Conservation (phyloP, 2,329 filamentous ascomycete species). For the Daldinia eschscholtzii region DNA sequence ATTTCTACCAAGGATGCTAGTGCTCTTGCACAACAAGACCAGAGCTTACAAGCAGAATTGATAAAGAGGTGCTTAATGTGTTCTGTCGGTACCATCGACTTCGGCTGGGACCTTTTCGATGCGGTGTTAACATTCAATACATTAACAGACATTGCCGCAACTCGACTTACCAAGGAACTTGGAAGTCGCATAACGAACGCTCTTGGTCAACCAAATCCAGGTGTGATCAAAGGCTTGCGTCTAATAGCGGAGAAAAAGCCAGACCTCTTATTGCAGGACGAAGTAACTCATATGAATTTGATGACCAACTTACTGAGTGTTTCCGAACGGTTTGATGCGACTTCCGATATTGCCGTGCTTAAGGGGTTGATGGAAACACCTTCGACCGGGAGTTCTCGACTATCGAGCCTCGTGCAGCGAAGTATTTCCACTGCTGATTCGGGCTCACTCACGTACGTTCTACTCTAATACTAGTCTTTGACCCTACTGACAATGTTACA, state of each 20-base stretch:
- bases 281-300: conserved; percentile 62
- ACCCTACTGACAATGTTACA: conserved; percentile 48
- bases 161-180: conserved; percentile 54
- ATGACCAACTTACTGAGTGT: conserved; percentile 67
- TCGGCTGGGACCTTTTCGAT: conserved; percentile 62
- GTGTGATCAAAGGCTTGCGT: conserved; percentile 61
- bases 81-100: conserved; percentile 51
- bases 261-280: conserved; percentile 59
- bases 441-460: conserved; percentile 64
- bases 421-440: conserved; percentile 65
- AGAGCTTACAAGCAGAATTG: conserved; percentile 63
- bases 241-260: conserved; percentile 61
- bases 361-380: conserved; percentile 62
- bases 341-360: conserved; percentile 57
- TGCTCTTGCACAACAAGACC: conserved; percentile 55
- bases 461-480: background rate
- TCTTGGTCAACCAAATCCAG: conserved; percentile 44
- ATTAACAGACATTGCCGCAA: conserved; percentile 54
- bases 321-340: conserved; percentile 61
- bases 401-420: conserved; percentile 65
- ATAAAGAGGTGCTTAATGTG: conserved; percentile 57
- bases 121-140: conserved; percentile 60
- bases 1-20: conserved; percentile 60
- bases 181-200: conserved; percentile 41
- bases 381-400: conserved; percentile 58